A percentile compares a stretch with the other conserved stretches of the same genome.
phyloP scores from a whole-genome alignment of 805 yeast genomes.

The Candida multigemmis region DNA sequence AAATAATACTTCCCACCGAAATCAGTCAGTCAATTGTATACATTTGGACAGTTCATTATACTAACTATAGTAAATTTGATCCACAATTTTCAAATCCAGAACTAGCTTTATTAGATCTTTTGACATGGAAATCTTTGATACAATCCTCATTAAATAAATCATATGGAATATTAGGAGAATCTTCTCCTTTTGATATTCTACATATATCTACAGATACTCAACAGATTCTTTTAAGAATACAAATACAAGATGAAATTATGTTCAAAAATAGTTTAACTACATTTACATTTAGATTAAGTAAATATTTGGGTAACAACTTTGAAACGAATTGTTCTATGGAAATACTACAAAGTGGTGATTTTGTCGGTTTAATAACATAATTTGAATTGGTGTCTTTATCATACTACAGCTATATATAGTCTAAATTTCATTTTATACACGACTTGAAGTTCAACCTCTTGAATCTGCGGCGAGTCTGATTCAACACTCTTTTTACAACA shows the following conservation, averaged over 20 bases:
- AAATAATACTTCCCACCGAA: no score
- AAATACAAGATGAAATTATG: conserved; percentile 16
- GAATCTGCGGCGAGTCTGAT: no score
- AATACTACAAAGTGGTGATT: conserved; percentile 9
- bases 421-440: no score
- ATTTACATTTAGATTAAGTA: conserved; percentile 18
- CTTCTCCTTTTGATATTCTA: conserved; percentile 19
- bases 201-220: conserved; percentile 5
- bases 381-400: conserved; percentile 1
- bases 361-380: conserved; percentile 11
- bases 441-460: no score
- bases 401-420: no score
- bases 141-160: conserved; percentile 13
- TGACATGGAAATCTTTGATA: conserved; percentile 24
- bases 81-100: no score
- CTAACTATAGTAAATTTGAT: no score
- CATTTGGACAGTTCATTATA: no score
- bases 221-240: conserved; percentile 16
- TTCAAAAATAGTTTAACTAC: conserved; percentile 22
- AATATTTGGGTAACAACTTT: conserved; percentile 11
- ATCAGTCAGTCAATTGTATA: no score
- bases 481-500: no score
- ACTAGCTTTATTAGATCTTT: no score
- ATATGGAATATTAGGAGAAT: conserved; percentile 26
- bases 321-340: conserved; percentile 10